Conservation (phyloP, 2,329 filamentous ascomycete species). For the Colletotrichum destructivum region DNA sequence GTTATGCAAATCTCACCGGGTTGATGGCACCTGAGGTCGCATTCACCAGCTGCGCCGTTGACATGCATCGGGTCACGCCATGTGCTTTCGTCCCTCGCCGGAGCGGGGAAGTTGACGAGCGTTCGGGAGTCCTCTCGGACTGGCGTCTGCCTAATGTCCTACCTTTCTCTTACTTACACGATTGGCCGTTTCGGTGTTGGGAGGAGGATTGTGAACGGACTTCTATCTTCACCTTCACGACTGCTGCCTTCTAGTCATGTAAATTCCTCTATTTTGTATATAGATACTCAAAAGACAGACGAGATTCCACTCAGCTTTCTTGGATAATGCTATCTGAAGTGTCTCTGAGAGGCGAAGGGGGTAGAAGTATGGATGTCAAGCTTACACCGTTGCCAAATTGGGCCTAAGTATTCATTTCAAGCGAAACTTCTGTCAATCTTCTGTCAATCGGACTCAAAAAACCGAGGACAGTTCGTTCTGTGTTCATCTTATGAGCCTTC, state of each 20-base stretch:
- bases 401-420: too few relatives aligned
- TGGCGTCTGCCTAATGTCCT: not conserved
- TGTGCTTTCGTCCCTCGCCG: not conserved
- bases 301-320: not conserved
- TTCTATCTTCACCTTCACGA: not conserved
- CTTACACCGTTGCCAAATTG: too few relatives aligned
- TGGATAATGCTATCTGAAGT: not conserved
- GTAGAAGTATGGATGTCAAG: too few relatives aligned
- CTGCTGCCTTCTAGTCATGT: not conserved
- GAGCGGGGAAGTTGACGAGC: conserved; percentile 14
- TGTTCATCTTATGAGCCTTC: not conserved
- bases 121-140: not conserved
- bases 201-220: not conserved
- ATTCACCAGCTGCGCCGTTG: conserved; percentile 9
- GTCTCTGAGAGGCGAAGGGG: not conserved
- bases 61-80: conserved; percentile 4
- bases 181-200: too few relatives aligned
- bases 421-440: too few relatives aligned
- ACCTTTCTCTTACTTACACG: too few relatives aligned
- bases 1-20: too few relatives aligned
- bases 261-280: not conserved
- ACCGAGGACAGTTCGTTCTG: too few relatives aligned
- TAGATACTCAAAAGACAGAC: not conserved
- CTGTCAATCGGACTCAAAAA: too few relatives aligned
- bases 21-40: not conserved